These are phyloP conservation scores for Plectosphaerella cucumerina DNA, from an alignment of 2,329 filamentous ascomycete genomes.

Conservation along the genomic window DNA sequence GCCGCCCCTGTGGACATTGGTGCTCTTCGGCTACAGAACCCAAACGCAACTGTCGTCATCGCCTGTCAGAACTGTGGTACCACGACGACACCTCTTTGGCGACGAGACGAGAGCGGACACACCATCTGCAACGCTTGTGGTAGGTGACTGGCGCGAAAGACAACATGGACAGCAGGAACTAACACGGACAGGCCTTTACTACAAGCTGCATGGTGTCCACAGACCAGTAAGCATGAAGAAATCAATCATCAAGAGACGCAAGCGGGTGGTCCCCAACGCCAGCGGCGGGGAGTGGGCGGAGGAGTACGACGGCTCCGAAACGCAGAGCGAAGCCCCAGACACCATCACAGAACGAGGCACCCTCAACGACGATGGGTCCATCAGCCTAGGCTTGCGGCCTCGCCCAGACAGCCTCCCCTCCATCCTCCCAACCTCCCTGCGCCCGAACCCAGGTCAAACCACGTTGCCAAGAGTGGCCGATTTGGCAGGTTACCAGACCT, in stretches of 20 bases:
- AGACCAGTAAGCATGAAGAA: slow-evolving; percentile 99
- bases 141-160: slow-evolving; percentile 41
- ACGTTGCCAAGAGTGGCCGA: slow-evolving; percentile 32
- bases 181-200: slow-evolving; percentile 69
- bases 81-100: slow-evolving; percentile 93
- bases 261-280: slow-evolving; percentile 83
- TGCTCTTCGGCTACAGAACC: slow-evolving; percentile 36
- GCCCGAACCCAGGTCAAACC: slow-evolving; percentile 32
- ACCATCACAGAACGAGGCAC: slow-evolving; percentile 47
- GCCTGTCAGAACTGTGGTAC: slow-evolving; percentile 97
- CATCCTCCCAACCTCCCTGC: slow-evolving; percentile 42
- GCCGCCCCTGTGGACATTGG: slow-evolving; percentile 45
- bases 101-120: slow-evolving; percentile 88
- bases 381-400: slow-evolving; percentile 56
- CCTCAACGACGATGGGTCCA: slow-evolving; percentile 59
- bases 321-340: slow-evolving; percentile 32
- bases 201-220: slow-evolving; percentile 92
- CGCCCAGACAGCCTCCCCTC: slow-evolving; percentile 40
- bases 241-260: slow-evolving; percentile 90
- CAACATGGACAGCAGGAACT: slow-evolving; percentile 3
- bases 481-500: slow-evolving; percentile 48
- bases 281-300: slow-evolving; percentile 33
- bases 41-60: slow-evolving; percentile 65
- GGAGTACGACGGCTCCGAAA: slow-evolving; percentile 45
- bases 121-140: slow-evolving; percentile 99